phyloP scores from a whole-genome alignment of 768 basidiomycete species.

The Clathrus columnatus region DNA sequence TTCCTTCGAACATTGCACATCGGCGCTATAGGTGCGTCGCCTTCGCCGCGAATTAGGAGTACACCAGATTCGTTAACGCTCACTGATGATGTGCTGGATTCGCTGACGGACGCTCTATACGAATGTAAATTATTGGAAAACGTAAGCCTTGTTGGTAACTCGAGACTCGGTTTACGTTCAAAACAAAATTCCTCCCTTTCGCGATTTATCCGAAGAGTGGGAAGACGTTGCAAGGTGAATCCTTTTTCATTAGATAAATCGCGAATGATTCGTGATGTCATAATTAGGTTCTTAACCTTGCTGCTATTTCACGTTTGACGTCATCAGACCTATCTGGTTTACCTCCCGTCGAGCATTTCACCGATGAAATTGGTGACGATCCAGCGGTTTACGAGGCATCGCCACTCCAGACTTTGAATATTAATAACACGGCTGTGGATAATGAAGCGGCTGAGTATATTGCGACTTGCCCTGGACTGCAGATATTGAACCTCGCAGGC shows the following conservation, averaged over 20 bases:
- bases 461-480: constrained; percentile 40
- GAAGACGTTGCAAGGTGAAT: constrained; percentile 49
- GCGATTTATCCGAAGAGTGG: constrained; percentile 42
- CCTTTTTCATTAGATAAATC: not conserved
- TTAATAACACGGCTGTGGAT: constrained; percentile 56
- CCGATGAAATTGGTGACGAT: constrained; percentile 14
- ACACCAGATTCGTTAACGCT: constrained; percentile 37
- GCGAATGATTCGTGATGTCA: not conserved
- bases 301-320: constrained; percentile 40
- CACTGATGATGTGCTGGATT: constrained; percentile 38
- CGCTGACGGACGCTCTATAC: constrained; percentile 35
- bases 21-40: constrained; percentile 49
- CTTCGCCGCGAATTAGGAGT: constrained; percentile 23
- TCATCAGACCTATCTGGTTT: constrained; percentile 46
- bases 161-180: constrained; percentile 40
- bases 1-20: constrained; percentile 42
- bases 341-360: constrained; percentile 16
- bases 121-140: constrained; percentile 34
- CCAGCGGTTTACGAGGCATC: constrained; percentile 20
- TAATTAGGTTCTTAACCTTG: constrained; percentile 49
- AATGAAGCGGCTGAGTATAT: constrained; percentile 48
- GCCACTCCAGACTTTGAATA: constrained; percentile 36
- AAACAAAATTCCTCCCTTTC: constrained; percentile 29
- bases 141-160: constrained; percentile 56
- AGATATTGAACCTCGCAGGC: constrained; percentile 41